These are phyloP conservation scores for Fusarium pininemorale DNA, from an alignment of 2,329 filamentous ascomycete genomes.

Conservation along the genomic window DNA sequence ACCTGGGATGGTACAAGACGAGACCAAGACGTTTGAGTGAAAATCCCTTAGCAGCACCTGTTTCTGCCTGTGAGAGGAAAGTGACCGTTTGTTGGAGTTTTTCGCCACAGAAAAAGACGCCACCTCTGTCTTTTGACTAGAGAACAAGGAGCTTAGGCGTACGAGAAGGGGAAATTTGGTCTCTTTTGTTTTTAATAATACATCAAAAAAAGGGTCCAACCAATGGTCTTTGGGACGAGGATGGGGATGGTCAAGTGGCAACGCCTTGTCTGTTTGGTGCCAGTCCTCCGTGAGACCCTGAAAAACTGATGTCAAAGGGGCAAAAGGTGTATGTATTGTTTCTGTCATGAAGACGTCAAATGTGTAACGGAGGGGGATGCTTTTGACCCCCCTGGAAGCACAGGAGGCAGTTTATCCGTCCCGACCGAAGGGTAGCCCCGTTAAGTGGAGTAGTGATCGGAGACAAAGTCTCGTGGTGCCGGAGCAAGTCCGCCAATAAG, in stretches of 20 bases:
- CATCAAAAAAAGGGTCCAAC: background rate
- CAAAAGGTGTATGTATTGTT: background rate
- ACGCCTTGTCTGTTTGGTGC: background rate
- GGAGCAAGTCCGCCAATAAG: constrained; percentile 22
- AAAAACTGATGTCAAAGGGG: constrained; percentile 3
- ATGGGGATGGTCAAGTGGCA: background rate
- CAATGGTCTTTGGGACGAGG: background rate
- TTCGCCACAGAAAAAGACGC: constrained; percentile 24
- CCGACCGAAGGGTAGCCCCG: background rate
- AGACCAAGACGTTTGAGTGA: constrained; percentile 6
- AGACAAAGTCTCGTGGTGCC: background rate
- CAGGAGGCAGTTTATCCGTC: constrained; percentile 1
- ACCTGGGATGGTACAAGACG: background rate
- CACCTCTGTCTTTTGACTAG: background rate
- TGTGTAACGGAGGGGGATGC: background rate
- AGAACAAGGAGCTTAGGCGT: background rate
- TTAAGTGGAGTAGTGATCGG: background rate
- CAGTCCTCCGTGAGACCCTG: constrained; percentile 20
- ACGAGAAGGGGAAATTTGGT: constrained; percentile 4
- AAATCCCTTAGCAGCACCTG: constrained; percentile 21
- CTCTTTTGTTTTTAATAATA: background rate
- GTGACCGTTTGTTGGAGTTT: constrained; percentile 2
- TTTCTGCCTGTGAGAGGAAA: background rate
- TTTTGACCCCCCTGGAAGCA: constrained; percentile 1
- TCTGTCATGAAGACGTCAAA: constrained; percentile 22